Evolutionary conservation across 164 flowering plant genomes (phyloP).

Genomic region (Houttuynia cordata): DNA sequence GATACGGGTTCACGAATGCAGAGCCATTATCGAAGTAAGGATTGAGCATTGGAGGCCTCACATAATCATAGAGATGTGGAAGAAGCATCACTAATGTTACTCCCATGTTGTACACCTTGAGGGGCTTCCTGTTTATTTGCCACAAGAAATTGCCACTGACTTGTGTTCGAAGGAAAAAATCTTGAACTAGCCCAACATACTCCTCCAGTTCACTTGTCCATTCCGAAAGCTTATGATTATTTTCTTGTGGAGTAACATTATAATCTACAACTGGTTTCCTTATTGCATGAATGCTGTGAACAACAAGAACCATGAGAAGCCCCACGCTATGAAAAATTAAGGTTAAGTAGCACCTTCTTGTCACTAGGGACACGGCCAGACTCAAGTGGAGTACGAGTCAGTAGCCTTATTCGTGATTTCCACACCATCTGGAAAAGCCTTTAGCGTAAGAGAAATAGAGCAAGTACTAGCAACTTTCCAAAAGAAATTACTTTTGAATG

Average conservation of each 20-base stretch:
- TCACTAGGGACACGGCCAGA: slow-evolving; percentile 66
- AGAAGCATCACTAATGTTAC: slow-evolving; percentile 63
- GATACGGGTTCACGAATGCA: slow-evolving; percentile 62
- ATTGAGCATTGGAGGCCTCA: slow-evolving; percentile 40
- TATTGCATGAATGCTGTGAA: slow-evolving; percentile 30
- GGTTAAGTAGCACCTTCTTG: slow-evolving; percentile 35
- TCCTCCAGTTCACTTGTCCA: no score
- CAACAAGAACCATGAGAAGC: slow-evolving; percentile 30
- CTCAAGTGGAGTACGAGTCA: slow-evolving; percentile 46
- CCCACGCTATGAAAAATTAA: slow-evolving; percentile 46
- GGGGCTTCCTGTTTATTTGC: slow-evolving; percentile 57
- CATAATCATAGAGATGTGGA: slow-evolving; percentile 70
- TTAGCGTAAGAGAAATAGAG: slow-evolving; percentile 46
- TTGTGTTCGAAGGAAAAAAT: slow-evolving; percentile 81
- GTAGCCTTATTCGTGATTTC: slow-evolving; percentile 63
- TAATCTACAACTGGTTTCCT: slow-evolving; percentile 25
- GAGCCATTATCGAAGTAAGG: slow-evolving; percentile 61
- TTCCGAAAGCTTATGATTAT: no score
- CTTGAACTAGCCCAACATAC: slow-evolving; percentile 78
- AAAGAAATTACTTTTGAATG: slow-evolving; percentile 37
- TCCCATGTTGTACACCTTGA: slow-evolving; percentile 60
- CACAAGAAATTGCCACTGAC: slow-evolving; percentile 64
- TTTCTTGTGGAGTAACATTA: no score
- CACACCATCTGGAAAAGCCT: slow-evolving; percentile 81
- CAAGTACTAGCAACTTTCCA: slow-evolving; percentile 63